Conservation (phyloP, 2,329 filamentous ascomycete species). For the Aureobasidium musti region DNA sequence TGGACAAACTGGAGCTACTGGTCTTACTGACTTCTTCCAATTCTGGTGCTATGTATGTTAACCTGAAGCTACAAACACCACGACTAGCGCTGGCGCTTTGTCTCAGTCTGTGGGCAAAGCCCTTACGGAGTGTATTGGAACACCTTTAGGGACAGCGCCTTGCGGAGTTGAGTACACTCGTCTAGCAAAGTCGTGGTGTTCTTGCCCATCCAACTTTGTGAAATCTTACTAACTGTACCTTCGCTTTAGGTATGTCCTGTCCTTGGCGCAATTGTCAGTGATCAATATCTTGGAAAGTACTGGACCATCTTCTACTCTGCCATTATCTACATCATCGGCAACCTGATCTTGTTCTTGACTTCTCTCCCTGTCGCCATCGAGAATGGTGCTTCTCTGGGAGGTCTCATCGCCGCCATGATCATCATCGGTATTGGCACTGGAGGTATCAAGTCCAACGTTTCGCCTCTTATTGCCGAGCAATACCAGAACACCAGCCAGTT, state of each 20-base stretch:
- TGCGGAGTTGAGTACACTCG: no score
- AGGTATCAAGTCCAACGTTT: constrained; percentile 79
- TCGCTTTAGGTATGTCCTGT: no score
- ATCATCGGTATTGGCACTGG: constrained; percentile 75
- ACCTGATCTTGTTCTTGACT: constrained; percentile 66
- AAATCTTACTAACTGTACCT: no score
- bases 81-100: no score
- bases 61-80: no score
- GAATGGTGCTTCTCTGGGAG: constrained; percentile 61
- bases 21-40: constrained; percentile 52
- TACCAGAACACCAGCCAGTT: constrained; percentile 47
- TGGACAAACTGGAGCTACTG: constrained; percentile 48
- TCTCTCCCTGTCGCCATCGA: constrained; percentile 65
- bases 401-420: constrained; percentile 64
- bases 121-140: no score
- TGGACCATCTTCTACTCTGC: constrained; percentile 69
- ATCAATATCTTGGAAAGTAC: constrained; percentile 69
- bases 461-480: constrained; percentile 54
- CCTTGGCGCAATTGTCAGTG: constrained; percentile 57
- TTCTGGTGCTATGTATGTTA: constrained; percentile 54
- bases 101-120: no score
- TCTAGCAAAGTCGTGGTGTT: no score
- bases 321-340: constrained; percentile 64
- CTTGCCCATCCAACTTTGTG: no score
- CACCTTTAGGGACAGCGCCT: no score